A percentile compares a stretch with the other conserved stretches of the same genome.
Evolutionary conservation across 306 rosid genomes (phyloP).

Genomic region (Nissolia schottii): DNA sequence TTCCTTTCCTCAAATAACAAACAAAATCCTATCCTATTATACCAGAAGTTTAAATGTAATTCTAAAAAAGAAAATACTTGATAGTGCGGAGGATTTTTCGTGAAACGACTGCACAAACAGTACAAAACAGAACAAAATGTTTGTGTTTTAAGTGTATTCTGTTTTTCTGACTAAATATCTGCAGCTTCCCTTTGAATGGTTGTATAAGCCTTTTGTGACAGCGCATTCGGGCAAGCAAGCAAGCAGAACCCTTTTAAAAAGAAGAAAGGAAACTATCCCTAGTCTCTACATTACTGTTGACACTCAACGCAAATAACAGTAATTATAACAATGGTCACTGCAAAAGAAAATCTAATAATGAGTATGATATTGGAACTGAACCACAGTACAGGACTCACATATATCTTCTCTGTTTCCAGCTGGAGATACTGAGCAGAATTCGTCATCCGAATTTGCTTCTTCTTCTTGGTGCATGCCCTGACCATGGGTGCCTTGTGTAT

Average conservation of each 20-base stretch:
- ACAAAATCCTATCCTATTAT: neutral
- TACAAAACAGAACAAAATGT: too few species aligned
- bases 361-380: neutral
- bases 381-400: neutral
- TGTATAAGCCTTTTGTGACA: too few species aligned
- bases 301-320: neutral
- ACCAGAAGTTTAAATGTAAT: neutral
- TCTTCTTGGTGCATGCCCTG: conserved; percentile 88
- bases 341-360: neutral
- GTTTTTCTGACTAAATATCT: too few species aligned
- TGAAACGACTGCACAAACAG: too few species aligned
- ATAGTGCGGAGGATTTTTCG: too few species aligned
- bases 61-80: too few species aligned
- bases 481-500: conserved; percentile 76
- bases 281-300: neutral
- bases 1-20: neutral
- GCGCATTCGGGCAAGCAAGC: too few species aligned
- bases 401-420: conserved; percentile 46
- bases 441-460: conserved; percentile 94
- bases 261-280: neutral
- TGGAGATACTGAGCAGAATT: conserved; percentile 78
- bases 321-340: neutral
- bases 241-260: too few species aligned
- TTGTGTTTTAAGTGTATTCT: too few species aligned
- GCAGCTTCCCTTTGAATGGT: too few species aligned